Percentiles rank a stretch among this genome's conserved stretches.
phyloP scores from a whole-genome alignment of 164 flowering plant genomes.

The Aristolochia contorta region DNA sequence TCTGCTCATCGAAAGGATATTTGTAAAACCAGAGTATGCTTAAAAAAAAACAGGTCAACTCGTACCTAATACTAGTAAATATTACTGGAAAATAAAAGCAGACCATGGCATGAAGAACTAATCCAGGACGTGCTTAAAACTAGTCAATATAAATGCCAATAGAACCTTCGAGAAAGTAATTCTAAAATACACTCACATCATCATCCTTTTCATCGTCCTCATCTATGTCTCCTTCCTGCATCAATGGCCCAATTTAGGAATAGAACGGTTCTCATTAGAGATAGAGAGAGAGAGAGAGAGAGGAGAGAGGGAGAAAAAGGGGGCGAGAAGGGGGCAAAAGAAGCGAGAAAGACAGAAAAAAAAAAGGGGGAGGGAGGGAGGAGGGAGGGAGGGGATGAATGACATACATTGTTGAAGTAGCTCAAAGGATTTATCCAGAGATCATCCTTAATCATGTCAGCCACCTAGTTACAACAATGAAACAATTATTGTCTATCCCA shows the following conservation, averaged over 20 bases:
- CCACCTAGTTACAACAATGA: conserved; percentile 34
- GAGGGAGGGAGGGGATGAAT: neutral
- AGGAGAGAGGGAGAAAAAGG: neutral
- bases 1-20: too few species aligned
- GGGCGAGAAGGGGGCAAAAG: neutral
- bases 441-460: conserved; percentile 77
- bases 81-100: too few species aligned
- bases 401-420: conserved; percentile 64
- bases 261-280: neutral
- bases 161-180: too few species aligned
- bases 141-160: too few species aligned
- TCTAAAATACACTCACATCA: conserved; percentile 10
- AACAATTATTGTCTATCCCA: too few species aligned
- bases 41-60: too few species aligned
- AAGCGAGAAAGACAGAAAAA: neutral
- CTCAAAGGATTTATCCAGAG: conserved; percentile 85
- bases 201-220: conserved; percentile 47
- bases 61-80: too few species aligned
- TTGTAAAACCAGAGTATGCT: too few species aligned
- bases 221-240: conserved; percentile 68
- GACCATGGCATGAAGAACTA: too few species aligned
- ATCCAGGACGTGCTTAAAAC: too few species aligned
- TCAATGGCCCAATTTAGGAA: neutral
- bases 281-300: neutral
- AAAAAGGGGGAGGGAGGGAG: neutral